phyloP scores from a whole-genome alignment of 768 basidiomycete species.

The Mycena vitilis region DNA sequence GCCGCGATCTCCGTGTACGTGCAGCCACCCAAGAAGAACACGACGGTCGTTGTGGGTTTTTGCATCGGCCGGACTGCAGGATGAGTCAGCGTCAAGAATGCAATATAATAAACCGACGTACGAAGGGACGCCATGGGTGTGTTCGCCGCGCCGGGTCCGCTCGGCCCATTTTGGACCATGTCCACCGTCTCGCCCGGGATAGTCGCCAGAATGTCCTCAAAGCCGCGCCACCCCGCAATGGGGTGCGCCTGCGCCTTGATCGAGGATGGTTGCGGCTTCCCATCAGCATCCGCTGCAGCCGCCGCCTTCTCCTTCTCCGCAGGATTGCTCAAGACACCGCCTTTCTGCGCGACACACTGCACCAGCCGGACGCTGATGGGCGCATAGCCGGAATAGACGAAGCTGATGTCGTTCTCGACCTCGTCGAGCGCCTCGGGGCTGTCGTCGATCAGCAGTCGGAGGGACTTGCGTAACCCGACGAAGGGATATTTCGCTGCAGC shows the following conservation, averaged over 20 bases:
- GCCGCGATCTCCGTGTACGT: slow-evolving; percentile 98
- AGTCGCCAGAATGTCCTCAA: slow-evolving; percentile 87
- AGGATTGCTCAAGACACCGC: slow-evolving; percentile 87
- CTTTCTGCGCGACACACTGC: slow-evolving; percentile 93
- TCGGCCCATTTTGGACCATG: slow-evolving; percentile 62
- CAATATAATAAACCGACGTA: slow-evolving; percentile 38
- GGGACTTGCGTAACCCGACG: slow-evolving; percentile 76
- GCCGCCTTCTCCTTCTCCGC: slow-evolving; percentile 66
- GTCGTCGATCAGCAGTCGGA: slow-evolving; percentile 94
- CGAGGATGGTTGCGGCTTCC: slow-evolving; percentile 47
- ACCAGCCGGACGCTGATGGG: slow-evolving; percentile 92
- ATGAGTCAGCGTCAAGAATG: slow-evolving; percentile 15
- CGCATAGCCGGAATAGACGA: slow-evolving; percentile 97
- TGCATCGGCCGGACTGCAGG: slow-evolving; percentile 62
- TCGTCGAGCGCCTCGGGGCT: slow-evolving; percentile 80
- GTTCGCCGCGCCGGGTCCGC: slow-evolving; percentile 41
- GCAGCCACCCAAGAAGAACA: slow-evolving; percentile 97
- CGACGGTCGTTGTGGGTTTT: slow-evolving; percentile 83
- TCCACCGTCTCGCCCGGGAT: slow-evolving; percentile 93
- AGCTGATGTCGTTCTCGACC: slow-evolving; percentile 94
- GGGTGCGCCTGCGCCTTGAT: slow-evolving; percentile 86
- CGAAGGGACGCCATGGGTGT: slow-evolving; percentile 46
- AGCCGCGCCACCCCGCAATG: slow-evolving; percentile 96
- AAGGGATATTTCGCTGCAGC: slow-evolving; percentile 76
- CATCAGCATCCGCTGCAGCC: slow-evolving; percentile 49